Base-by-base conservation (phyloP, 2,329 filamentous ascomycete species). In the Diaporthe amygdali region DNA sequence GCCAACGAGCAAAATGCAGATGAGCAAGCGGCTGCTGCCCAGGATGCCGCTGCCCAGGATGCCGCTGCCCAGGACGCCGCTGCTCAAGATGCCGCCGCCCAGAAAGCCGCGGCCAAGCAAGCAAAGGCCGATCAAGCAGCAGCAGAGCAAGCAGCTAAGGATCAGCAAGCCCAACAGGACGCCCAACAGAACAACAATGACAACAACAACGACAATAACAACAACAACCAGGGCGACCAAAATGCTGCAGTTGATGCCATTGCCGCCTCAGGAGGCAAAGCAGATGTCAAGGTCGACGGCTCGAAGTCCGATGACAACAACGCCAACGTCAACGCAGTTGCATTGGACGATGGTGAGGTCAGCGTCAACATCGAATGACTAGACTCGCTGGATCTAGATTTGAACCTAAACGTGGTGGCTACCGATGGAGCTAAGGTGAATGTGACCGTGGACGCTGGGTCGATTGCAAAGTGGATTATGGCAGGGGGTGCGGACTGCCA, bases 341-440 rank as follows among this genome's bases (percentile, higher is more conserved):
- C 56, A 6, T 15, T 63, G 12, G 39, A 63, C n/a, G 59, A 63
- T 7, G 59, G 59, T 2, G 41, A 63, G 41, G 59, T 47, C 41
- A 63, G 14, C 41, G 59, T 63, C 0, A 63, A 63, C 3, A 17
- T 47, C 41, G 59, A 63, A 63, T 63, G 59, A 63, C 59, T 63
- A 63, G 59, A 63, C 41, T 47, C 41, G 41, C 59, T 63, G 59
- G 59, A 63, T 63, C 8, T 63, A 5, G 41, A 63, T n/a, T 34
- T 63, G 41, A 63, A 47, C 27, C 59, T 63, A 27, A 63, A 47
- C 20, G 59, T 63, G 27, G 27, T 63, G 20, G 59, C 59, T 2
- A 63, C 59, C 27, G 25, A 63, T n/a, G 59, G 59, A 2, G 59
- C 59, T 3, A 63, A 63, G 41, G 59, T 63, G 27, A 63, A 34